Conservation (phyloP, 176 grass and related monocot species). For the Metroxylon sagu region DNA sequence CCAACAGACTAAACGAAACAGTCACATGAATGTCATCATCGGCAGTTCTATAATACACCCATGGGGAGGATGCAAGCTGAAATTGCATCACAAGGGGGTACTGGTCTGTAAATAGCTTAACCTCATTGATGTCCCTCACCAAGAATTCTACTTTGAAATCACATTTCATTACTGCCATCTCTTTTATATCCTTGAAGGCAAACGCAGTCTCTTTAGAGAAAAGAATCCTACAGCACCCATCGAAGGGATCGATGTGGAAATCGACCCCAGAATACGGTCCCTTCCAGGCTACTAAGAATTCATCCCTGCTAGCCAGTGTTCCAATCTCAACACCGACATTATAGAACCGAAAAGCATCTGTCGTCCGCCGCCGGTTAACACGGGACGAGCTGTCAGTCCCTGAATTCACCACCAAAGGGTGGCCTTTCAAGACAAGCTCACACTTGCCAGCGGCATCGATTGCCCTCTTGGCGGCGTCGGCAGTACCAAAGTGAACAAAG, state of each 20-base stretch:
- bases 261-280: slow-evolving; percentile 30
- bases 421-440: slow-evolving; percentile 32
- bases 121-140: slow-evolving; percentile 39
- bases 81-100: slow-evolving; percentile 40
- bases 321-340: slow-evolving; percentile 56
- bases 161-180: slow-evolving; percentile 38
- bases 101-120: slow-evolving; percentile 21
- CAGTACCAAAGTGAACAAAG: slow-evolving; percentile 74
- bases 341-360: slow-evolving; percentile 48
- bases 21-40: slow-evolving; percentile 68
- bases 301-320: slow-evolving; percentile 13
- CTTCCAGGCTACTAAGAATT: slow-evolving; percentile 59
- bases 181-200: slow-evolving; percentile 24
- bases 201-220: slow-evolving; percentile 59
- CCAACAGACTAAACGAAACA: slow-evolving; percentile 50
- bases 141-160: slow-evolving; percentile 70
- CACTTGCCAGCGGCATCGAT: slow-evolving; percentile 34
- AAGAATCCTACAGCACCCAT: slow-evolving; percentile 42
- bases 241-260: slow-evolving; percentile 72
- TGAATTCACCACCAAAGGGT: slow-evolving; percentile 28
- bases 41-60: slow-evolving; percentile 54
- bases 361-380: slow-evolving; percentile 28
- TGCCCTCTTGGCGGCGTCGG: slow-evolving; percentile 45
- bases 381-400: slow-evolving; percentile 46
- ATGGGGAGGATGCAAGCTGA: slow-evolving; percentile 26